These are phyloP conservation scores for Ustilago trichophora DNA, from an alignment of 1,284 basidiomycete species.

Conservation along the genomic window DNA sequence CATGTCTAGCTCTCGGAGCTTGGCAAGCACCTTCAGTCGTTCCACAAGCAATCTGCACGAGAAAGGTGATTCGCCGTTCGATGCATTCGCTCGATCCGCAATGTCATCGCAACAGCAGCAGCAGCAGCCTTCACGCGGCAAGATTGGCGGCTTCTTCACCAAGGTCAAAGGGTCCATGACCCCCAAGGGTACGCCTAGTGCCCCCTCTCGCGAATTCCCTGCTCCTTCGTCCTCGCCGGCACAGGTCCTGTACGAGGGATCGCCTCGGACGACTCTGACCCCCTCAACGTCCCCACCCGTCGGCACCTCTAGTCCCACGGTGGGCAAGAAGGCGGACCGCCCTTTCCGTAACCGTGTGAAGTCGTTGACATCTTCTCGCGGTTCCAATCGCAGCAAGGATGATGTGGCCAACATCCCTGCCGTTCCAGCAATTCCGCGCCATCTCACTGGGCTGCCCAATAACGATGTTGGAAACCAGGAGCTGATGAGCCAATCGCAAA, in stretches of 20 bases:
- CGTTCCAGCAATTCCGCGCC: constrained; percentile 19
- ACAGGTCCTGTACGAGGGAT: not conserved
- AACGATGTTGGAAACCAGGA: not conserved
- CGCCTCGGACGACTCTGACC: not conserved
- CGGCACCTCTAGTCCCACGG: not conserved
- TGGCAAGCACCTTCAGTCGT: constrained; percentile 28
- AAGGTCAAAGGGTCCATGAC: constrained; percentile 26
- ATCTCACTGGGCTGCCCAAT: not conserved
- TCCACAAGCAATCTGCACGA: constrained; percentile 24
- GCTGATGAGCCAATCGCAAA: not conserved
- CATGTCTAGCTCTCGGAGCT: constrained; percentile 21
- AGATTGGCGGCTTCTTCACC: constrained; percentile 24
- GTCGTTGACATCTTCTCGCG: constrained; percentile 24
- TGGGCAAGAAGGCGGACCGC: constrained; percentile 11
- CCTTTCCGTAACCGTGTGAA: constrained; percentile 25
- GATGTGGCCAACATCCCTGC: constrained; percentile 5
- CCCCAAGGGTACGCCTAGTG: constrained; percentile 10
- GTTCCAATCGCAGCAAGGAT: constrained; percentile 20
- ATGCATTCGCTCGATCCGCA: constrained; percentile 1
- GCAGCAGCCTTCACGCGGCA: constrained; percentile 12
- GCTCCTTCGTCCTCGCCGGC: not conserved
- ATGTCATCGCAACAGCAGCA: not conserved
- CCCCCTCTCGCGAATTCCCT: constrained; percentile 2
- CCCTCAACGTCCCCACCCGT: constrained; percentile 1
- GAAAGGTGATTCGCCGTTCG: not conserved